Conservation (phyloP, 495 filamentous ascomycete genomes). For the Daldinia bambusicola region DNA sequence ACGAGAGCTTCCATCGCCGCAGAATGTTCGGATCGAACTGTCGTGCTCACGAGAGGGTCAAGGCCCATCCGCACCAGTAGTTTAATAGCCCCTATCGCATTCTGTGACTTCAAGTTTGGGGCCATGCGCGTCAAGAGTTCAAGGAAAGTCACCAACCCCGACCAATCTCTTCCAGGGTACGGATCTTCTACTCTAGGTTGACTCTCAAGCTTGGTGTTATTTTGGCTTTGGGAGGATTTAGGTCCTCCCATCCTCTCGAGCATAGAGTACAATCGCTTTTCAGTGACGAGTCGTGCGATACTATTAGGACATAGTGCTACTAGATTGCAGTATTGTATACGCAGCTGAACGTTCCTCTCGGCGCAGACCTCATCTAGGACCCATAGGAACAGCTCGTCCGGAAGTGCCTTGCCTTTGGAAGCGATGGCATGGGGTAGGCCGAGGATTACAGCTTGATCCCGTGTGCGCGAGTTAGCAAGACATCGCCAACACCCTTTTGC, state of each 20-base stretch:
- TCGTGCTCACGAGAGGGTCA: constrained; percentile 61
- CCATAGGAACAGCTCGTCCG: constrained; percentile 79
- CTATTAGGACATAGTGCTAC: constrained; percentile 52
- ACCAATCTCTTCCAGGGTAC: constrained; percentile 51
- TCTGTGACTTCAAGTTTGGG: constrained; percentile 36
- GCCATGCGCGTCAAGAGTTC: constrained; percentile 49
- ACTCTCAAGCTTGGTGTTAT: constrained; percentile 31
- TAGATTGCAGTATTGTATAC: constrained; percentile 69
- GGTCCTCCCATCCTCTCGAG: constrained; percentile 56
- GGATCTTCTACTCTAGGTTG: constrained; percentile 38
- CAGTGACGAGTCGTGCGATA: constrained; percentile 52
- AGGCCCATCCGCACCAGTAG: constrained; percentile 70
- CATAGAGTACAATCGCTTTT: constrained; percentile 50
- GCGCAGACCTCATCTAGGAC: constrained; percentile 73
- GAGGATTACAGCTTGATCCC: constrained; percentile 73
- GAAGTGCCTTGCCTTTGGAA: constrained; percentile 60
- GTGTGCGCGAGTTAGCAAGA: constrained; percentile 59
- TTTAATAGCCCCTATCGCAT: constrained; percentile 46
- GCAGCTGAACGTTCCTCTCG: constrained; percentile 69
- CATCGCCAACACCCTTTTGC: constrained; percentile 52
- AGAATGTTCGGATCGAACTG: constrained; percentile 50
- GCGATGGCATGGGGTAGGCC: constrained; percentile 73
- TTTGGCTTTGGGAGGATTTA: constrained; percentile 42
- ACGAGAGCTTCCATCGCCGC: constrained; percentile 44
- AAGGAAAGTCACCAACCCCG: constrained; percentile 49